Conservation (phyloP, 306 rosid species). For the Trifolium fragiferum region DNA sequence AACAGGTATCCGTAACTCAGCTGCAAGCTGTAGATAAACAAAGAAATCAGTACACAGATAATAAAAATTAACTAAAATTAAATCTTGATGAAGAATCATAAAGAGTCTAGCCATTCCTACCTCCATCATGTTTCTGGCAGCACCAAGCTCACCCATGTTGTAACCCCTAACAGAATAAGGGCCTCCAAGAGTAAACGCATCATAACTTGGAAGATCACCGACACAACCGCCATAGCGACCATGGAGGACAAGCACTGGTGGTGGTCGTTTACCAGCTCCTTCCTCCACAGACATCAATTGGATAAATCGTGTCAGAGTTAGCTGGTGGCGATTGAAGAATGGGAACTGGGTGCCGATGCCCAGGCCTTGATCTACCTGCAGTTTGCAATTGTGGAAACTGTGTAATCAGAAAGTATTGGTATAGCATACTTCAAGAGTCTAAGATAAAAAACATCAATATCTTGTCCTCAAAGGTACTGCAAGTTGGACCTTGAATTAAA, state of each 20-base stretch:
- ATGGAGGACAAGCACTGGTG: constrained; percentile 94
- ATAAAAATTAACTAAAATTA: neutral
- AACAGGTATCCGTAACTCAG: constrained; percentile 85
- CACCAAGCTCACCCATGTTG: constrained; percentile 96
- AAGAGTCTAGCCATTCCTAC: constrained; percentile 47
- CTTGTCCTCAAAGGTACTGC: constrained; percentile 17
- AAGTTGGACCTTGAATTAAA: constrained; percentile 26
- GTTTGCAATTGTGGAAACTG: constrained; percentile 19
- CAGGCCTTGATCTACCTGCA: constrained; percentile 96
- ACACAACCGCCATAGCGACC: constrained; percentile 98
- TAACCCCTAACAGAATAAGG: constrained; percentile 99
- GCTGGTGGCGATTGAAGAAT: constrained; percentile 95
- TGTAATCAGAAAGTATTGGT: constrained; percentile 31
- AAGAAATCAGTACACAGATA: constrained; percentile 13
- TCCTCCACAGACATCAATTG: constrained; percentile 83
- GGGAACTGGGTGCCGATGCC: constrained; percentile 94
- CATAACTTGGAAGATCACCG: constrained; percentile 98
- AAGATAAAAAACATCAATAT: constrained; percentile 21
- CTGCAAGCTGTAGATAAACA: constrained; percentile 73
- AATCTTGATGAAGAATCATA: constrained; percentile 21
- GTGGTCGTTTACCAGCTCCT: constrained; percentile 95
- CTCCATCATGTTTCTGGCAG: constrained; percentile 94
- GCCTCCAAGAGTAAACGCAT: constrained; percentile 96
- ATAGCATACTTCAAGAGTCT: constrained; percentile 16
- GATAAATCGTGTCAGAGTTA: constrained; percentile 77